Conservation (phyloP, 441 rosid genomes). For the Gossypium laxum region DNA sequence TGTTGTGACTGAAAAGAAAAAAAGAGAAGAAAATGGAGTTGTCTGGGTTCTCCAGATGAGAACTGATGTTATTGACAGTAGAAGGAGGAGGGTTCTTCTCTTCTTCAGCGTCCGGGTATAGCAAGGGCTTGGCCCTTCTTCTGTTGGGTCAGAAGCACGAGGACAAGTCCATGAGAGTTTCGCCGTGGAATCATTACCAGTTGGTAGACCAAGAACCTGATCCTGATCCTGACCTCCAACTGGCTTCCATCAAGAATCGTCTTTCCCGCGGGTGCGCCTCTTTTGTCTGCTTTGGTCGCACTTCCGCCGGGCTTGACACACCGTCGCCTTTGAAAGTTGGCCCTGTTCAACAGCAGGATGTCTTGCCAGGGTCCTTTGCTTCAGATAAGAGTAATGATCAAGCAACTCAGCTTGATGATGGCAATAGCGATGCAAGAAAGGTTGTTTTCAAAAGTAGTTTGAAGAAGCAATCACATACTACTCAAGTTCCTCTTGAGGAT, state of each 20-base stretch:
- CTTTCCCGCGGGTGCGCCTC: constrained; percentile 72
- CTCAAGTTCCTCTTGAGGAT: constrained; percentile 28
- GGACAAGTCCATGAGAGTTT: constrained; percentile 74
- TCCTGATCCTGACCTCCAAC: constrained; percentile 60
- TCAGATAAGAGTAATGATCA: constrained; percentile 31
- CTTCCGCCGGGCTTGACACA: constrained; percentile 63
- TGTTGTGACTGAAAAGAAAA: constrained; percentile 17
- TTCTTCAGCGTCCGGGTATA: constrained; percentile 92
- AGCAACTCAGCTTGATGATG: constrained; percentile 28
- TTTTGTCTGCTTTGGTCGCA: constrained; percentile 73
- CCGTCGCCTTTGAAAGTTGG: constrained; percentile 74
- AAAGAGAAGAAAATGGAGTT: neutral
- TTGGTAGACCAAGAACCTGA: constrained; percentile 74
- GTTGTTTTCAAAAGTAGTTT: constrained; percentile 62
- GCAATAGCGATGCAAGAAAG: constrained; percentile 32
- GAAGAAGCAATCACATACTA: constrained; percentile 45
- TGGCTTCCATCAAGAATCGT: constrained; percentile 74
- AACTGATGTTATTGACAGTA: constrained; percentile 88
- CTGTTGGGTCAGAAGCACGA: constrained; percentile 74
- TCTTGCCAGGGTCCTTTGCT: constrained; percentile 33
- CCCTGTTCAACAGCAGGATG: constrained; percentile 53
- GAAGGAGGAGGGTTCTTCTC: constrained; percentile 99
- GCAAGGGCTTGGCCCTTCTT: constrained; percentile 83
- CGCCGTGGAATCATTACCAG: constrained; percentile 85
- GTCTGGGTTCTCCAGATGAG: constrained; percentile 50